These are phyloP conservation scores for Trametes hirsuta DNA, from an alignment of 1,284 basidiomycete species.

Conservation along the genomic window DNA sequence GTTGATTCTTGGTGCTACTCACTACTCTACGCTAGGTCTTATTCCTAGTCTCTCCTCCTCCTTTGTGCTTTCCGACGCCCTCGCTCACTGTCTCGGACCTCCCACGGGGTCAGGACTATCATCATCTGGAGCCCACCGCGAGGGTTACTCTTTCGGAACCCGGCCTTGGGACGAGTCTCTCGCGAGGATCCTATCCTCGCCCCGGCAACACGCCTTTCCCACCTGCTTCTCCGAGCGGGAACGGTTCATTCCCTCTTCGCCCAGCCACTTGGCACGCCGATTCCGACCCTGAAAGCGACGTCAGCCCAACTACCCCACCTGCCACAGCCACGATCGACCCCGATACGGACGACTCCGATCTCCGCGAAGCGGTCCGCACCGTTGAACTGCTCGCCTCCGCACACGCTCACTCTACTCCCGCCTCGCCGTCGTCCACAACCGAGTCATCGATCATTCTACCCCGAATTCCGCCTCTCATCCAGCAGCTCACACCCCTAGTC, in stretches of 20 bases:
- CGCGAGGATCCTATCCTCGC: conserved; percentile 2
- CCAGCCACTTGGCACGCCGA: not conserved
- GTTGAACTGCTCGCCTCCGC: not conserved
- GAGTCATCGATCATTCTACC: not conserved
- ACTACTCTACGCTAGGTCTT: too few relatives aligned
- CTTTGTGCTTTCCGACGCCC: too few relatives aligned
- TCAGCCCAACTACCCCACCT: not conserved
- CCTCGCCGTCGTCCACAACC: not conserved
- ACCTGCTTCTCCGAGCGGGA: not conserved
- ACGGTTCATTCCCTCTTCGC: not conserved
- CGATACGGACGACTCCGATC: not conserved
- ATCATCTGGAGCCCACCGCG: conserved; percentile 18
- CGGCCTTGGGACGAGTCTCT: not conserved
- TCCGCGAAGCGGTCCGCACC: not conserved
- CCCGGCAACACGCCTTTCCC: not conserved
- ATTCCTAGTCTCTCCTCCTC: too few relatives aligned
- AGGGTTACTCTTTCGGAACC: not conserved
- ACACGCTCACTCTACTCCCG: not conserved
- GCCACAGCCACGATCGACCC: not conserved
- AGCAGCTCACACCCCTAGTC: not conserved
- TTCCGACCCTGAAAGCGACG: not conserved
- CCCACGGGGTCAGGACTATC: not conserved
- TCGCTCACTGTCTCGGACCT: not conserved
- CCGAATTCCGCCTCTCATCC: not conserved
- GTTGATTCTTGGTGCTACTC: too few relatives aligned